These are phyloP conservation scores for Lachnellula arida DNA, from an alignment of 2,329 filamentous ascomycete genomes.

Conservation along the genomic window DNA sequence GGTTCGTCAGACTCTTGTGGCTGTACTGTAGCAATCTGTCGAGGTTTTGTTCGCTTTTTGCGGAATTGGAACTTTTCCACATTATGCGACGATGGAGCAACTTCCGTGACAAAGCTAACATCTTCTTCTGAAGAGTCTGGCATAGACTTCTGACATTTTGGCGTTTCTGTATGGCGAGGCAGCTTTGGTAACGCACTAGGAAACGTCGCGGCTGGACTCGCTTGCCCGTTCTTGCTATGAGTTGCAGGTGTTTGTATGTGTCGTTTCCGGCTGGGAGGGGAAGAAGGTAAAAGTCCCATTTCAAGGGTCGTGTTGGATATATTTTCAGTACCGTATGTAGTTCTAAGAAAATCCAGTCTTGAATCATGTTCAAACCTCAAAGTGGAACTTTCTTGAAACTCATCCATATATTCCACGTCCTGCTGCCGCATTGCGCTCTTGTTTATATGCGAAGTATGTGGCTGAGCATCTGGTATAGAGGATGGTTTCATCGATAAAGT, in stretches of 20 bases:
- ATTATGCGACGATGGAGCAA: conserved; percentile 28
- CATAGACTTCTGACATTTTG: not conserved
- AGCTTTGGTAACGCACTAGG: not conserved
- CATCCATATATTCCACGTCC: not conserved
- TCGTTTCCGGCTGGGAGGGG: not conserved
- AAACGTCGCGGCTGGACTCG: not conserved
- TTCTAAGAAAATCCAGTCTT: not conserved
- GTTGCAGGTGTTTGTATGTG: not conserved
- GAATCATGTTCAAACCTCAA: not conserved
- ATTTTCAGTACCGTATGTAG: not conserved
- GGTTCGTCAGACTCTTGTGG: not conserved
- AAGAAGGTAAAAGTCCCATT: conserved; percentile 6
- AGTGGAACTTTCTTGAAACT: not conserved
- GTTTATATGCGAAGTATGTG: not conserved
- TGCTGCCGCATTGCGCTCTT: not conserved
- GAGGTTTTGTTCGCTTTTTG: conserved; percentile 17
- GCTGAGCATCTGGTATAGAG: not conserved
- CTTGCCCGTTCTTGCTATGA: not conserved
- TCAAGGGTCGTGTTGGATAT: conserved; percentile 7
- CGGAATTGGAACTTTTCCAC: conserved; percentile 28
- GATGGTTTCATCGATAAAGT: not conserved
- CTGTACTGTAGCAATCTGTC: not conserved
- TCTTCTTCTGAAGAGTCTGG: conserved; percentile 5
- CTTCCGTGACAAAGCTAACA: conserved; percentile 26
- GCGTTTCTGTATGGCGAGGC: not conserved